Base-by-base conservation (phyloP, 805 yeast species). In the Pichia nanzhaoensis region DNA sequence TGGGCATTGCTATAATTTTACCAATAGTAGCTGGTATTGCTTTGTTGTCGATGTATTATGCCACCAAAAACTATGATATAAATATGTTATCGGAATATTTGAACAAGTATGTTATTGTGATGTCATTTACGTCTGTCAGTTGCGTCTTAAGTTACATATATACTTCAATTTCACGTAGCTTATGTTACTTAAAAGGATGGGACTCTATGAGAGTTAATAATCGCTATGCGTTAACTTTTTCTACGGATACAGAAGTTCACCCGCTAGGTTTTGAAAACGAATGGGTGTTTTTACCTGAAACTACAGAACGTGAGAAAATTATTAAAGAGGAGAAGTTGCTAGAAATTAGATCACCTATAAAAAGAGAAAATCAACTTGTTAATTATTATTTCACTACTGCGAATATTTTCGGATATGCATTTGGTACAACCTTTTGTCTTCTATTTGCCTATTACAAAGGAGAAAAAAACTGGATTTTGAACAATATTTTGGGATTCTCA, bases 1-100 rank as follows among this genome's bases (percentile, higher is more conserved):
- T 58, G 53, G 41, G 64, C 58, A 38, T 49, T 16, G 80, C 73
- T 0, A 34, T 68, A 5, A 16, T 60, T 3, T 53, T 75, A 56
- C 83, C 84, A 0, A 45, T 78, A 5, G 13, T 68, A 6, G 73
- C 75, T 5, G 71, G 73, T 7, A 42, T 51, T 17, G 55, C 53
- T n/a, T 58, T 78, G 34, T 47, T 61, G 27, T 64, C 66, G 0
- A 44, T 76, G 33, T 69, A 73, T 53, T 65, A 61, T 44, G 56
- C 57, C 4, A 41, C 73, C 39, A 64, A 64, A 44, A 55, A 59
- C 33, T 51, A 66, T 39, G 63, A 66, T 45, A 50, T 50, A 9
- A 64, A 59, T 5, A 51, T 47, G 9, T 48, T 77, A 10, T 55
- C 62, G 40, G 49, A 52, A 33, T 54, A 58, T 20, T 47, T 77